These are phyloP conservation scores for Pseudogymnoascus sp. DNA, from an alignment of 2,329 filamentous ascomycete species.

Conservation along the genomic window DNA sequence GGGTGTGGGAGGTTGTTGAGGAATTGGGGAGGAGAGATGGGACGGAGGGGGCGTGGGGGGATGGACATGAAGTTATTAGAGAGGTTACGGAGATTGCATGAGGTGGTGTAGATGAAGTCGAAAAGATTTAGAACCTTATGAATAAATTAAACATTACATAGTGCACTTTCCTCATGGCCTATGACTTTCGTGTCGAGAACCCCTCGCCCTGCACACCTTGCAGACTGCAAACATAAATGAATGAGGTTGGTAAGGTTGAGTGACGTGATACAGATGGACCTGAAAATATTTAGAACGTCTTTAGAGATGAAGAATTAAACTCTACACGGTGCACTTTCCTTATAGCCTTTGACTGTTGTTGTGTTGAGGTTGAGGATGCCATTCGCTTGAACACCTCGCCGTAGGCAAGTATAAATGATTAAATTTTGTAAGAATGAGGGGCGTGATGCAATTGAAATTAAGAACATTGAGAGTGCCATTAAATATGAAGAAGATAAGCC, in stretches of 20 bases:
- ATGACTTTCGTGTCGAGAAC: neutral
- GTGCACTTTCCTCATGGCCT: neutral
- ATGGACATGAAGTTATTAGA: neutral
- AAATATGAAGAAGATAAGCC: too few species aligned
- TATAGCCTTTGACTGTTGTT: neutral
- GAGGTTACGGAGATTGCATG: neutral
- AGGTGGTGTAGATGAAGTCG: neutral
- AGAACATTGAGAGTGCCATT: too few species aligned
- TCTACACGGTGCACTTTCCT: neutral
- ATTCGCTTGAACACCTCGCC: neutral
- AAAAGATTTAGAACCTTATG: neutral
- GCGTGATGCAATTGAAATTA: too few species aligned
- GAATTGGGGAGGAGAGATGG: conserved; percentile 19
- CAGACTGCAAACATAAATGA: neutral
- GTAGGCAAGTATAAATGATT: neutral
- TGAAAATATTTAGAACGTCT: neutral
- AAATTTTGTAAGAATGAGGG: too few species aligned
- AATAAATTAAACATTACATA: neutral
- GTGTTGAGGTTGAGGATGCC: neutral
- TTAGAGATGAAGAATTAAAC: neutral
- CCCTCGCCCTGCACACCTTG: too few species aligned
- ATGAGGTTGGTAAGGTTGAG: neutral
- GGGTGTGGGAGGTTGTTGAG: conserved; percentile 20
- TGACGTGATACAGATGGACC: neutral
- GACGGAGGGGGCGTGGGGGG: neutral